Base-by-base conservation (phyloP, 2,329 filamentous ascomycete genomes). In the Cladosporium sp. region DNA sequence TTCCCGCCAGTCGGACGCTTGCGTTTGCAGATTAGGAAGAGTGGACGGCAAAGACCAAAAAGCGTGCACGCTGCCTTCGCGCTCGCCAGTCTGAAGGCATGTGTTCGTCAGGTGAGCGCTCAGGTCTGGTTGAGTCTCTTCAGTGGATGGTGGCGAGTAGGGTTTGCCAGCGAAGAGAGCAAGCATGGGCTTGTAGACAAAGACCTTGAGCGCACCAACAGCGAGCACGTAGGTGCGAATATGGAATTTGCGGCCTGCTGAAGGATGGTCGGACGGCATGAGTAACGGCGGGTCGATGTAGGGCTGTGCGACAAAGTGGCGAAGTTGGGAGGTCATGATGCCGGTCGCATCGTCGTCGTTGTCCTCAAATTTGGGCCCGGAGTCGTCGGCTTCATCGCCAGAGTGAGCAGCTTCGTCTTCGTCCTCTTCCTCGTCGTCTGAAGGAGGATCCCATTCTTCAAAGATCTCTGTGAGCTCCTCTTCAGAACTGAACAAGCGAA, bases 221-320 rank as follows among this genome's bases (percentile, higher is more conserved):
- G 92, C 92, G 67, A 97, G 85, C 28, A 97, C 92, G 78, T 99
- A 99, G 1, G 91, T 92, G 54, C 95, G 86, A 74, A 99, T 92
- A 80, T 99, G 95, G 80, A 98, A 99, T 79, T 99, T 99, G 69
- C 91, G 87, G 68, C 84, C 82, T 34, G 85, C 85, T 41, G 70
- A 71, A 18, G 81, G 32, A 82, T 84, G 2, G 82, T 83, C 18
- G 14, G 61, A 51, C 1, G 74, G 70, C 26, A 94, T 81, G 14
- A 97, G 85, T 3, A 98, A 86, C 0, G 94, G 93, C 1, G 90
- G 92, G 77, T 96, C 87, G 73, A 99, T 94, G 79, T 99, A 99
- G 0, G 92, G 92, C 78, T 99, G 95, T 5, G 91, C 93, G 74
- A 98, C 88, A 80, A 99, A 99, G 81, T 99, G 94, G 67, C 95